Percentiles rank a stretch among this genome's conserved stretches.
Evolutionary conservation across 768 basidiomycete species (phyloP).

Genomic region (Clitopilus passeckerianus): DNA sequence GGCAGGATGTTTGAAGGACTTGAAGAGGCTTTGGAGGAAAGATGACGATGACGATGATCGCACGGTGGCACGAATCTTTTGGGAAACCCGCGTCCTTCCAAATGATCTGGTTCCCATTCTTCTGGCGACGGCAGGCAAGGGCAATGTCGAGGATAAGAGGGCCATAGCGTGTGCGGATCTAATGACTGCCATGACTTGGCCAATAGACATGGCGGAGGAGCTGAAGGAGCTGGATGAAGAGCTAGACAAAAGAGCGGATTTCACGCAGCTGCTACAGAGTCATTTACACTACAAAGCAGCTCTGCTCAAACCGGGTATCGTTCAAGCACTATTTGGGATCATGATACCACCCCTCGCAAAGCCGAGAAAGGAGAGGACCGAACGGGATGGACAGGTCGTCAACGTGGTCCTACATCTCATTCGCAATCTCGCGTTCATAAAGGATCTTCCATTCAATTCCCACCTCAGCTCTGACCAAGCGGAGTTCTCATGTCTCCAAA

Average conservation of each 20-base stretch:
- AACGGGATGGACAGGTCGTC: constrained; percentile 83
- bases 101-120: constrained; percentile 90
- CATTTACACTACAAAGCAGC: constrained; percentile 90
- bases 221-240: constrained; percentile 89
- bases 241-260: constrained; percentile 77
- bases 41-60: constrained; percentile 97
- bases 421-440: constrained; percentile 93
- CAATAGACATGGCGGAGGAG: constrained; percentile 93
- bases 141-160: constrained; percentile 74
- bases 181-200: constrained; percentile 98
- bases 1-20: constrained; percentile 83
- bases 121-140: constrained; percentile 73
- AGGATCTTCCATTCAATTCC: constrained; percentile 72
- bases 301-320: constrained; percentile 60
- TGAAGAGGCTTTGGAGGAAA: constrained; percentile 94
- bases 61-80: constrained; percentile 90
- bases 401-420: constrained; percentile 85
- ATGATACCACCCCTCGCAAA: constrained; percentile 78
- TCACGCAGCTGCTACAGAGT: constrained; percentile 74
- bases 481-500: constrained; percentile 76
- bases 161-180: constrained; percentile 84
- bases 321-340: constrained; percentile 71
- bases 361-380: constrained; percentile 56
- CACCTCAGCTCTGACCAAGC: constrained; percentile 73
- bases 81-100: constrained; percentile 77